Conservation (phyloP, 768 basidiomycete species). For the Candolleomyces aberdarensis region DNA sequence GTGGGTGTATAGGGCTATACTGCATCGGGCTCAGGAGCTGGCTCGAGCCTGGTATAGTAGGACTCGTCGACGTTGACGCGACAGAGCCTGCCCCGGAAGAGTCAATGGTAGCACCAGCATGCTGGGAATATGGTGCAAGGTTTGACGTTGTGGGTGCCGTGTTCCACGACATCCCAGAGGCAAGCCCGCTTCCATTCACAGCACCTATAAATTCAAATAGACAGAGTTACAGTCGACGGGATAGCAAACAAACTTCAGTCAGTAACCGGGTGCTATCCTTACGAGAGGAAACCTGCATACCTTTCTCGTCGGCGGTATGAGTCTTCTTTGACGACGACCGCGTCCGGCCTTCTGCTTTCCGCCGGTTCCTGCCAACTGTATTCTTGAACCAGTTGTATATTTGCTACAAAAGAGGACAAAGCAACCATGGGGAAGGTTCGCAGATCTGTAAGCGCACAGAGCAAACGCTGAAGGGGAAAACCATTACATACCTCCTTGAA, state of each 20-base stretch:
- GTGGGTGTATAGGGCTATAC: constrained; percentile 29
- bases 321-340: constrained; percentile 46
- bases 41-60: constrained; percentile 2
- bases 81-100: not conserved
- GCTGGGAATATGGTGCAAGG: not conserved
- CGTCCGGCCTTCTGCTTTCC: constrained; percentile 54
- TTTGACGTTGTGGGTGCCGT: not conserved
- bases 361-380: constrained; percentile 57
- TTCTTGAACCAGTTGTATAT: constrained; percentile 78
- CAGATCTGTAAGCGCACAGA: constrained; percentile 8
- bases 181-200: constrained; percentile 3
- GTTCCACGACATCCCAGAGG: constrained; percentile 6
- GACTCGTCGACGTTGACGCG: not conserved
- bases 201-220: not conserved
- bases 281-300: constrained; percentile 19
- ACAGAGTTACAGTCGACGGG: no score
- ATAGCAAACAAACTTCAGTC: not conserved
- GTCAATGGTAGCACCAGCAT: not conserved
- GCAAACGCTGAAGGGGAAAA: not conserved
- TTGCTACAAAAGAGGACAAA: constrained; percentile 40
- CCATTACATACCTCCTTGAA: constrained; percentile 53
- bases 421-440: not conserved
- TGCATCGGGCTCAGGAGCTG: constrained; percentile 13
- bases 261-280: not conserved
- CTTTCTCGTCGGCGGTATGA: constrained; percentile 38